Percentiles rank a stretch among this genome's conserved stretches.
Conservation (phyloP, 2,329 filamentous ascomycete species). For the Apiospora marii region DNA sequence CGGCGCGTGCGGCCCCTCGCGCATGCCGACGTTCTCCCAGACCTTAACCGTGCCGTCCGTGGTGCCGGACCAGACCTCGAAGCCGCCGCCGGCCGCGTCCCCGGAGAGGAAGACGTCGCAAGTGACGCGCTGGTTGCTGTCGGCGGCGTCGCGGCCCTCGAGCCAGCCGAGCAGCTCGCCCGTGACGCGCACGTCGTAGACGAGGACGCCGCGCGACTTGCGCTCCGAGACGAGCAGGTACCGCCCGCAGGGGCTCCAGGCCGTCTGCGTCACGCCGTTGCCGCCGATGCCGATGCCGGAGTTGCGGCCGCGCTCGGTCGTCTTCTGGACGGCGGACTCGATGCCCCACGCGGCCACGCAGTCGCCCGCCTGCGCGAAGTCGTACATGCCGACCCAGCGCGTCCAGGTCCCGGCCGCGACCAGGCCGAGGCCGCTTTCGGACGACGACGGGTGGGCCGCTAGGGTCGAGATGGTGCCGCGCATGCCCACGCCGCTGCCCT, state of each 20-base stretch:
- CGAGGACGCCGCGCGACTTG: slow-evolving; percentile 60
- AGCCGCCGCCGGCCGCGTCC: slow-evolving; percentile 47
- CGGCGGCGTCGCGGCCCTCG: slow-evolving; percentile 53
- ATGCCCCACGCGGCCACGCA: slow-evolving; percentile 68
- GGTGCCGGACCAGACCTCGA: slow-evolving; percentile 70
- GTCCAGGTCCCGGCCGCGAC: slow-evolving; percentile 71
- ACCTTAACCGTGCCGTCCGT: slow-evolving; percentile 62
- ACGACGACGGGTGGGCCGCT: slow-evolving; percentile 50
- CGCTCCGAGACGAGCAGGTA: slow-evolving; percentile 71
- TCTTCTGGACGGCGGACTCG: slow-evolving; percentile 55
- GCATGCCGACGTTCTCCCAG: slow-evolving; percentile 63
- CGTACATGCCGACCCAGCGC: slow-evolving; percentile 68
- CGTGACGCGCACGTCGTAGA: slow-evolving; percentile 70
- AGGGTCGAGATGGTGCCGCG: slow-evolving; percentile 67
- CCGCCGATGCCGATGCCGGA: slow-evolving; percentile 55
- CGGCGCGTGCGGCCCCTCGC: slow-evolving; percentile 52
- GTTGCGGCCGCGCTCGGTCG: slow-evolving; percentile 15
- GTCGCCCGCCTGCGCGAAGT: slow-evolving; percentile 61
- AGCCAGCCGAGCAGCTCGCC: slow-evolving; percentile 64
- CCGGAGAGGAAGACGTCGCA: slow-evolving; percentile 61
- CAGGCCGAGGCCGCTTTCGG: slow-evolving; percentile 46
- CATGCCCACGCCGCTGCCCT: slow-evolving; percentile 70
- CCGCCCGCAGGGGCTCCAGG: slow-evolving; percentile 69
- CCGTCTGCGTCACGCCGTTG: slow-evolving; percentile 67
- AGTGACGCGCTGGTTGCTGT: slow-evolving; percentile 62